Conservation (phyloP, 306 rosid species). For the Dryas alaskensis region DNA sequence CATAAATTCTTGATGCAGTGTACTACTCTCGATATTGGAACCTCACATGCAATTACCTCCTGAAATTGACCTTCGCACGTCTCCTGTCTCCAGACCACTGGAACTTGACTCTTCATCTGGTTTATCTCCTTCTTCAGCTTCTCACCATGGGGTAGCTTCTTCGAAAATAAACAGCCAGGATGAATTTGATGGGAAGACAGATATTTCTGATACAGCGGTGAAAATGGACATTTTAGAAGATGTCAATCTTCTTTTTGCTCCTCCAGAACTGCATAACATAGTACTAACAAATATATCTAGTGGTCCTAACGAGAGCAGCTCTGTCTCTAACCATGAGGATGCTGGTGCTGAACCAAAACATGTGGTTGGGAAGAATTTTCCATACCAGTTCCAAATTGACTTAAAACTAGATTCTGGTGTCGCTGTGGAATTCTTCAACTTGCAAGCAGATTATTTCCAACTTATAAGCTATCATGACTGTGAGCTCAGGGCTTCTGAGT, state of each 20-base stretch:
- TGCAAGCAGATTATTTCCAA: slow-evolving; percentile 86
- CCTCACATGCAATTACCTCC: slow-evolving; percentile 88
- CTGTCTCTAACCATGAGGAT: slow-evolving; percentile 44
- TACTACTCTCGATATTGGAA: slow-evolving; percentile 83
- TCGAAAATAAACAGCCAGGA: slow-evolving; percentile 55
- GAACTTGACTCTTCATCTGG: slow-evolving; percentile 47
- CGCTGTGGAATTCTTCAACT: slow-evolving; percentile 55
- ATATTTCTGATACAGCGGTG: slow-evolving; percentile 47
- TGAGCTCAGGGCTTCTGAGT: slow-evolving; percentile 82
- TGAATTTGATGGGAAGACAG: slow-evolving; percentile 63
- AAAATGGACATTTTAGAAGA: slow-evolving; percentile 63
- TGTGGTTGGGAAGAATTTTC: slow-evolving; percentile 37
- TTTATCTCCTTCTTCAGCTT: slow-evolving; percentile 41
- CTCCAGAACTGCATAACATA: slow-evolving; percentile 56
- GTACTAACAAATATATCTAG: slow-evolving; percentile 46
- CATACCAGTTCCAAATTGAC: slow-evolving; percentile 37
- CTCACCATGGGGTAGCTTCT: slow-evolving; percentile 43
- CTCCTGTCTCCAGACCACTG: slow-evolving; percentile 38
- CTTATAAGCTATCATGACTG: slow-evolving; percentile 65
- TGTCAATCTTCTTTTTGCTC: slow-evolving; percentile 63
- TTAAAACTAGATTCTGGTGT: slow-evolving; percentile 54
- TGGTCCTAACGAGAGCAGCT: slow-evolving; percentile 42
- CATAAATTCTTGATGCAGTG: slow-evolving; percentile 46
- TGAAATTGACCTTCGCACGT: slow-evolving; percentile 71
- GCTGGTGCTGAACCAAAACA: slow-evolving; percentile 47